Base-by-base conservation (phyloP, 164 flowering plant genomes). In the Annona cherimola region DNA sequence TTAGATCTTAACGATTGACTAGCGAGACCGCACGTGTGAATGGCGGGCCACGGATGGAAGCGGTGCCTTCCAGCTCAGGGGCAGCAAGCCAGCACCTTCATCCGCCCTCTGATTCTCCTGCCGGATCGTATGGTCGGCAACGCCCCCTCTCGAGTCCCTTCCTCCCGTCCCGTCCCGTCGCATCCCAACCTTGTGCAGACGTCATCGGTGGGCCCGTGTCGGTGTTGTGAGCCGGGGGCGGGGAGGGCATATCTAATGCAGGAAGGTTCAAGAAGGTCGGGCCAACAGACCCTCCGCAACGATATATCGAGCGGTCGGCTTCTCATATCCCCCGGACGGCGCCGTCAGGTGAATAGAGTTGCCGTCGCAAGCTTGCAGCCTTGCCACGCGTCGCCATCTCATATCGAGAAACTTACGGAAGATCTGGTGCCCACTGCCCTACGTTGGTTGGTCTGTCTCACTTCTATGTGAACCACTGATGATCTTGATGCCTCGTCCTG, bases 281-380 rank as follows among this genome's bases (percentile, higher is more conserved):
- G 35, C 35, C 35, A 26, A 26, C 35, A 26, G 35, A 26, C 35
- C 35, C 35, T 26, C 35, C 35, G 35, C 35, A 26, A 26, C 35
- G 35, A 26, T 26, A 26, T 26, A 26, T 26, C 35, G 35, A 26
- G 35, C 35, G 35, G 35, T 26, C 35, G 35, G 35, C 1, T 26
- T 26, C 35, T 26, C 35, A 26, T 26, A 26, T 26, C 14, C 14
- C 57, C 14, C 57, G 57, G 57, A 50, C 1, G 40, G 64, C 39
- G 54, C 42, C 64, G 66, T 70, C 72, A 61, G 65, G 40, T 4
- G 46, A 39, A 19, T 19, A 11, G 9, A 5, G 72, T 61, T 66
- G 40, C 54, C 39, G 46, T 40, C 72, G 3, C 35, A 20, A 11
- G 18, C 55, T 19, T 8, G 66, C 55, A 8, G 26, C 50, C 43